These are phyloP conservation scores for Blastocystis sp. DNA, from an alignment of 352 stramenopile species.

Conservation along the genomic window DNA sequence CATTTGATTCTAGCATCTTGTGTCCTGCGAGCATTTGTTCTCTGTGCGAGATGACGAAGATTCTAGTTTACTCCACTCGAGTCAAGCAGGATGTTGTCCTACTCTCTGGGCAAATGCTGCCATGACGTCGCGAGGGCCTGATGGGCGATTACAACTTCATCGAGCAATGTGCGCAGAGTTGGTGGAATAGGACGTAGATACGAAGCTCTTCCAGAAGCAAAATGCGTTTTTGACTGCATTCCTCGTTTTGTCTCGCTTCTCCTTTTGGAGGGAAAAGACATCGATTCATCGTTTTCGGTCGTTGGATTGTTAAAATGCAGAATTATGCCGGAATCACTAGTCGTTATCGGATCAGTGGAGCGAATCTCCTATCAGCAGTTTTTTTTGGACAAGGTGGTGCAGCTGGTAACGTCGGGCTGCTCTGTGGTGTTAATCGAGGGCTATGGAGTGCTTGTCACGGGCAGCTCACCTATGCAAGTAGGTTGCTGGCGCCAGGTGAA, in stretches of 20 bases:
- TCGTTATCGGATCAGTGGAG: background rate
- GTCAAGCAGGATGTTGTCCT: background rate
- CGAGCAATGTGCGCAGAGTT: background rate
- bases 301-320: background rate
- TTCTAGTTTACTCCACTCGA: background rate
- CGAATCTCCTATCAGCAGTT: background rate
- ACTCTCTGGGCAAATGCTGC: background rate
- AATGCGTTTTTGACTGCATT: conserved; percentile 2
- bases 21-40: conserved; percentile 6
- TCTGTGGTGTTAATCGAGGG: conserved; percentile 14
- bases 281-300: background rate
- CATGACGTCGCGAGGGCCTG: background rate
- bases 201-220: background rate
- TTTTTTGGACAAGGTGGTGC: background rate
- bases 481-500: background rate
- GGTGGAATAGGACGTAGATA: background rate
- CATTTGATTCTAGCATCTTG: background rate
- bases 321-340: conserved; percentile 16
- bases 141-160: background rate
- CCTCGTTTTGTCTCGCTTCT: background rate
- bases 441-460: background rate
- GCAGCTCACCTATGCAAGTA: conserved; percentile 11
- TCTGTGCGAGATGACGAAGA: background rate
- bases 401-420: background rate
- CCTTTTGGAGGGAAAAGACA: background rate